phyloP scores from a whole-genome alignment of 306 rosid species.

The Trifolium repens region DNA sequence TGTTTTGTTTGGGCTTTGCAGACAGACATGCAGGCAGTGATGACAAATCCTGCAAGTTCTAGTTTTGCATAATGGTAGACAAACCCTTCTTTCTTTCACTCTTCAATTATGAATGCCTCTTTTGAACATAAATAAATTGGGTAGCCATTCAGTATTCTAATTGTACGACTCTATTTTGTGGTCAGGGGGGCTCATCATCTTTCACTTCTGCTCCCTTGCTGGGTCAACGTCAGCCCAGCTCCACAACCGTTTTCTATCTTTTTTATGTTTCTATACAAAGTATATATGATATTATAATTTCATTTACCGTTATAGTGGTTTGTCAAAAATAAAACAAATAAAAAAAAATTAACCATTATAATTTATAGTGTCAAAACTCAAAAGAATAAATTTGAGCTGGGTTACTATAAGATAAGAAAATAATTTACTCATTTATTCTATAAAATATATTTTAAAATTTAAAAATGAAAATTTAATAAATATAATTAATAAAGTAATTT shows the following conservation, averaged over 20 bases:
- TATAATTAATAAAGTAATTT: too few relatives aligned
- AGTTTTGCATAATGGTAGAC: slow-evolving; percentile 55
- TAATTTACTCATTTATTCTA: too few relatives aligned
- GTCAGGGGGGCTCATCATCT: slow-evolving; percentile 7
- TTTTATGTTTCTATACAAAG: too few relatives aligned
- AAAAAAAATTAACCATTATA: too few relatives aligned
- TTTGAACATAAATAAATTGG: slow-evolving; percentile 41
- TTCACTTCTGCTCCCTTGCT: slow-evolving; percentile 28
- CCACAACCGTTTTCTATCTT: neutral
- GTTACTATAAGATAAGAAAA: too few relatives aligned
- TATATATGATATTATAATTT: too few relatives aligned
- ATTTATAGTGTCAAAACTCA: too few relatives aligned
- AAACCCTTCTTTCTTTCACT: slow-evolving; percentile 51
- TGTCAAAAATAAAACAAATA: too few relatives aligned
- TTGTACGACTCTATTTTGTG: slow-evolving; percentile 26
- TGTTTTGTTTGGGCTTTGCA: slow-evolving; percentile 41
- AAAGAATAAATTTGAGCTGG: too few relatives aligned
- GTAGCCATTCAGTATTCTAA: neutral
- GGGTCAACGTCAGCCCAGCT: slow-evolving; percentile 23
- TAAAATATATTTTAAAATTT: too few relatives aligned
- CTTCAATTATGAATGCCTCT: slow-evolving; percentile 53
- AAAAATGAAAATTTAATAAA: too few relatives aligned
- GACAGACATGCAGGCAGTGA: slow-evolving; percentile 48
- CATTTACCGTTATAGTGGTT: too few relatives aligned
- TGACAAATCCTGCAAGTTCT: slow-evolving; percentile 53